Conservation (phyloP, 345 rosid genomes). For the Moricandia moricandioides region DNA sequence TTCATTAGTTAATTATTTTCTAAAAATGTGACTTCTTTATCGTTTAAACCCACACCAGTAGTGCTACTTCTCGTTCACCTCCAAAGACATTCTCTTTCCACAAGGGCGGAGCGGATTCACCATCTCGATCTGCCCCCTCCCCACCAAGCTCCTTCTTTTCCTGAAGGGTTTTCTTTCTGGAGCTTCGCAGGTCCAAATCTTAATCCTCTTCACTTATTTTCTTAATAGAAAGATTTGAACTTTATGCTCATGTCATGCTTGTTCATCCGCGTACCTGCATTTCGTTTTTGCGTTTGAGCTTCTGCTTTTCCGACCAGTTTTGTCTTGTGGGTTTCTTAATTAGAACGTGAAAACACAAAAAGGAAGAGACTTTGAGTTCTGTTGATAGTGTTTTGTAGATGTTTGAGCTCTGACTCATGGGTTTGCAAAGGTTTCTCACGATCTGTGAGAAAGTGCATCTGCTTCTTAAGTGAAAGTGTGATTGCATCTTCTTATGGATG, state of each 20-base stretch:
- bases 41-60: constrained; percentile 22
- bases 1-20: background rate
- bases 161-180: background rate
- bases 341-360: background rate
- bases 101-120: constrained; percentile 27
- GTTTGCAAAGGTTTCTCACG: constrained; percentile 20
- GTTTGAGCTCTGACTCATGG: constrained; percentile 19
- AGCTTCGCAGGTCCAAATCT: constrained; percentile 22
- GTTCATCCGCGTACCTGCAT: constrained; percentile 23
- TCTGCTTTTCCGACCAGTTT: background rate
- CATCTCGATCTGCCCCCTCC: constrained; percentile 26
- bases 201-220: background rate
- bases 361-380: background rate
- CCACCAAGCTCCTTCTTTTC: constrained; percentile 26
- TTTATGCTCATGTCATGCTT: constrained; percentile 12
- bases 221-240: background rate
- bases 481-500: background rate
- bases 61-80: constrained; percentile 22
- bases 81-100: constrained; percentile 36
- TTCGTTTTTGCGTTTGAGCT: constrained; percentile 2
- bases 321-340: background rate
- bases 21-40: constrained; percentile 15
- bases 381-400: background rate
- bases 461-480: background rate
- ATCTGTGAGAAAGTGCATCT: constrained; percentile 20